These are phyloP conservation scores for Solanum pennellii DNA, from an alignment of 257 asterid species.

Conservation along the genomic window DNA sequence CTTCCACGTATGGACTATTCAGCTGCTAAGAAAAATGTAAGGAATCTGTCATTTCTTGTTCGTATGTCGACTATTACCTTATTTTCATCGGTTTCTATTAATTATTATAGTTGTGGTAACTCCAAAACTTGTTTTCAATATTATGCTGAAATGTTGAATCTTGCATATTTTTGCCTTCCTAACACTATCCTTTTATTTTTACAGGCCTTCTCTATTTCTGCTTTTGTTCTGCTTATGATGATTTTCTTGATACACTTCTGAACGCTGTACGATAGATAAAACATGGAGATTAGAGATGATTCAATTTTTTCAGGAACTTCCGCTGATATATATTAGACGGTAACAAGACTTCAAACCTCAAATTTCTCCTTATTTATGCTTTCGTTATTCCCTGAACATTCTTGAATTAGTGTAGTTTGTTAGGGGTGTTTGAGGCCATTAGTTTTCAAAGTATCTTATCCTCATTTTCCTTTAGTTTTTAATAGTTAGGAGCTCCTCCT, in stretches of 20 bases:
- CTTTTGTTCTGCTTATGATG: background rate
- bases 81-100: background rate
- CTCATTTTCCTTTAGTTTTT: background rate
- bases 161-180: background rate
- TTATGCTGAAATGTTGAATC: background rate
- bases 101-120: background rate
- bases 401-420: background rate
- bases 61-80: background rate
- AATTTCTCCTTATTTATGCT: background rate
- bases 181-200: background rate
- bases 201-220: background rate
- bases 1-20: constrained; percentile 64
- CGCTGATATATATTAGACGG: background rate
- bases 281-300: background rate
- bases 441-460: background rate
- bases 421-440: background rate
- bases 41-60: constrained; percentile 2
- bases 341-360: background rate
- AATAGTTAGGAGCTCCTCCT: background rate
- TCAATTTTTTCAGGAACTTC: background rate
- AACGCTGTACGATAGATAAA: background rate
- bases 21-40: constrained; percentile 33
- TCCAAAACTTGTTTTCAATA: background rate
- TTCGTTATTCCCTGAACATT: background rate
- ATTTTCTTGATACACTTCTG: background rate